Evolutionary conservation across 768 basidiomycete species (phyloP), one percentile per base, ranked within the genome.

Genomic region (Leccinum barrowsii): DNA sequence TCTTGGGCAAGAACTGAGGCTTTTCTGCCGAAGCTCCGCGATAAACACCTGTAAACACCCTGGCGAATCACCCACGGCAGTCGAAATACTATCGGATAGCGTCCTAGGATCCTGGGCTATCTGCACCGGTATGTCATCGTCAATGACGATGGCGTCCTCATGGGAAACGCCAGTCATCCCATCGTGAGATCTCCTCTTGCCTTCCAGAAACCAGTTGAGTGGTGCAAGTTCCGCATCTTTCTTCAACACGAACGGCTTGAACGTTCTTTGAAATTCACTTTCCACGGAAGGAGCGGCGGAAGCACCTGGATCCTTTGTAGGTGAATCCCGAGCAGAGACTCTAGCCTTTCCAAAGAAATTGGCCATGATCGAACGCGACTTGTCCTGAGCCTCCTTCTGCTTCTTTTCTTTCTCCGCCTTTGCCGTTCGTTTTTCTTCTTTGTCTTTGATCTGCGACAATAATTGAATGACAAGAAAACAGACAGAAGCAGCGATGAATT

Each of bases 221-320:
- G 89, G 89, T 3, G 92, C 92, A 17, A 94, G 65, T 26, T 78
- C 76, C 5, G 83, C 81, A 59, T 84, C 90, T 67, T 89, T 92
- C 76, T 89, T 92, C 59, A 90, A 63, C 5, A 83, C 77, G 69
- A 93, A 96, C 1, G 92, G 86, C 64, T 83, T 86, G 77, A 97
- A 97, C 1, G 79, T 77, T 64, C 76, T 82, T 55, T 87, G 81
- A 64, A 92, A 96, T 49, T 94, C 89, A 15, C 82, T 82, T 28
- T 78, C 76, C 30, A 66, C 69, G 6, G 77, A 78, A 49, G 83
- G 58, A 13, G 59, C 58, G 17, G 60, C 69, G 47, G 70, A 56
- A 8, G 73, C 67, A 35, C 67, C 65, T 1, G 69, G 64, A 13
- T 66, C 65, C 48, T 71, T 70, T 21, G 62, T 42, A 61, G 65